Base-by-base conservation (phyloP, 225 moss, liverwort and hornwort species). In the Antitrichia curtipendula region DNA sequence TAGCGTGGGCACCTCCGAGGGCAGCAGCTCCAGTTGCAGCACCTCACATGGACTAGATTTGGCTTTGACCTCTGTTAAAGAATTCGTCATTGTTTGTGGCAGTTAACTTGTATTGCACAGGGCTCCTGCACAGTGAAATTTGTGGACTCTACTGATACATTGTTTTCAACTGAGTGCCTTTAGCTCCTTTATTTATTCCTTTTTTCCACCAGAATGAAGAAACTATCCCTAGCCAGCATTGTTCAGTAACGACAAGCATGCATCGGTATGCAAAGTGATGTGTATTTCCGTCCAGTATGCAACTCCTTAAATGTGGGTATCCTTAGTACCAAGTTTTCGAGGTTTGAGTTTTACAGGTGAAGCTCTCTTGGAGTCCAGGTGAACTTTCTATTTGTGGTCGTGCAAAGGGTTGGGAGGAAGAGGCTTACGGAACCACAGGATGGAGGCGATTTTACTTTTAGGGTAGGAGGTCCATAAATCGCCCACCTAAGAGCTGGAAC, bases 1-100 rank as follows among this genome's bases (percentile, higher is more conserved):
- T 92, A 58, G 90, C 83, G n/a, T 94, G 91, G 92, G 93, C 86
- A 84, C 74, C 87, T 41, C 73, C 12, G 32, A 74, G 82, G 82
- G 92, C 88, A 83, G 93, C 86, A 82, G 92, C 86, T 71, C 89
- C 90, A 64, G 88, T 87, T 72, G 92, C 90, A 59, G 91, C 90
- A 65, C 92, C 94, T 84, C 92, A 84, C 80, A 89, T 81, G 85
- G 94, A 91, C 78, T 92, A 90, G 88, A 83, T 53, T 71, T n/a
- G 60, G 24, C 57, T 49, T 84, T 65, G n/a, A 47, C 17, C 52
- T 41, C 85, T 77, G 80, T 82, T 50, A 69, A 59, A 87, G 66
- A 87, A 80, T 82, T 75, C 10, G 47, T 75, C 82, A 52, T 91
- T 85, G 66, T 64, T 86, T 91, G 80, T 91, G 87, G 89, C 89